A percentile compares a stretch with the other conserved stretches of the same genome.
phyloP scores from a whole-genome alignment of 805 yeast genomes.

The Cyberlindnera amylophila region DNA sequence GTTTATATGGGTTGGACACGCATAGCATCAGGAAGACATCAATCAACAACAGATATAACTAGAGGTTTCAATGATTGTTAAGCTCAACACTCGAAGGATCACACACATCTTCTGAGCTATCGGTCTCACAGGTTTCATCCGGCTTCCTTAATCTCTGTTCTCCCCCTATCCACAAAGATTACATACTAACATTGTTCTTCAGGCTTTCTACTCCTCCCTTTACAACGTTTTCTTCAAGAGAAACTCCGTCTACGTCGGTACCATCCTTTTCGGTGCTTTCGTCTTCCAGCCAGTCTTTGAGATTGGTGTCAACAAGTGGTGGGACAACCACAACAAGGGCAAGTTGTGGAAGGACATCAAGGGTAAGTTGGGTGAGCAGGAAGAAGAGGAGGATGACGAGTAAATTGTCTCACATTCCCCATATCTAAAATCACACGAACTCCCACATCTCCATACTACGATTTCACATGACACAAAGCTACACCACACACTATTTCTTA shows the following conservation, averaged over 20 bases:
- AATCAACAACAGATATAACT: too few relatives aligned
- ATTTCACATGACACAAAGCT: neutral
- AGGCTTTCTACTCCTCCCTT: constrained; percentile 43
- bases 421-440: neutral
- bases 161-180: too few relatives aligned
- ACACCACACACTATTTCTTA: neutral
- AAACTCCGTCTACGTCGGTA: constrained; percentile 83
- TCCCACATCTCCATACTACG: neutral
- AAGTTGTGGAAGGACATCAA: constrained; percentile 83
- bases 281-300: constrained; percentile 79
- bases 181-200: constrained; percentile 13
- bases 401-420: constrained; percentile 16
- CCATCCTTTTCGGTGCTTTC: constrained; percentile 80
- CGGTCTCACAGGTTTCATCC: too few relatives aligned
- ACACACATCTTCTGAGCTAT: too few relatives aligned
- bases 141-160: too few relatives aligned
- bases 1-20: too few relatives aligned
- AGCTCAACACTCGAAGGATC: too few relatives aligned
- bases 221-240: constrained; percentile 78
- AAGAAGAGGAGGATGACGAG: constrained; percentile 56
- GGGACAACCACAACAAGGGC: constrained; percentile 76
- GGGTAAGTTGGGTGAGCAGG: constrained; percentile 51
- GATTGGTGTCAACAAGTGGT: constrained; percentile 61
- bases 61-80: too few relatives aligned
- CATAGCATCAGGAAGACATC: too few relatives aligned